Evolutionary conservation across 768 basidiomycete species (phyloP), one percentile per base, ranked within the genome.

Genomic region (Boletus rufocinnamomeus): DNA sequence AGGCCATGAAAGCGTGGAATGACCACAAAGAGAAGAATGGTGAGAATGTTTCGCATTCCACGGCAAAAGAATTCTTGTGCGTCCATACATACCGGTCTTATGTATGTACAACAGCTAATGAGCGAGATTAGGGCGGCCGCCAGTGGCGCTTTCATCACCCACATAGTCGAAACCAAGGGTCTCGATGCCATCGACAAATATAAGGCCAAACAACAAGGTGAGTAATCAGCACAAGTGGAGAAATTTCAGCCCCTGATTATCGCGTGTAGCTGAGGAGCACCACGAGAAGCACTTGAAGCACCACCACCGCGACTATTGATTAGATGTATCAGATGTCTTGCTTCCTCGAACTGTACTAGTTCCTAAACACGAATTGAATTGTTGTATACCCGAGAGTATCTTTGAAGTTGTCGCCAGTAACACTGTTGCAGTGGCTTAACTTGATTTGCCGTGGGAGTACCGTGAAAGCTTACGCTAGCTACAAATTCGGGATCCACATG

Each of bases 1-100:
- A 85, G 85, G 87, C 87, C 56, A 80, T 79, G 48, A 88, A 86
- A 68, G 80, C 83, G 2, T 89, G 82, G 66, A 79, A 89, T 62
- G 62, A 83, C 0, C 88, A 90, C 71, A 49, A 64, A 30, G 76
- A 55, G 38, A 66, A 51, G 40, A 75, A 86, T 27, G 89, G 88
- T 43, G 61, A 79, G 63, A 78, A 82, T 4, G 65, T 59, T 17
- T 69, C 30, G 50, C 88, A 90, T 67, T 79, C 69, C 10, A 76
- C 76, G 66, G 84, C 83, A 23, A 88, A 87, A 75, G 79, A 86
- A 51, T 0, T 68, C 34, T 0, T 64, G 72, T 65, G 82, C 54
- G 56, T 85, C 78, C 80, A 17, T 27, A 19, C 68, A 6, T 63
- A n/a, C 19, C 56, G 35, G 7, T 38, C 16, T 17, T n/a, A 27